phyloP scores from a whole-genome alignment of 148 eudicot genomes.

The Camellia sinensis region DNA sequence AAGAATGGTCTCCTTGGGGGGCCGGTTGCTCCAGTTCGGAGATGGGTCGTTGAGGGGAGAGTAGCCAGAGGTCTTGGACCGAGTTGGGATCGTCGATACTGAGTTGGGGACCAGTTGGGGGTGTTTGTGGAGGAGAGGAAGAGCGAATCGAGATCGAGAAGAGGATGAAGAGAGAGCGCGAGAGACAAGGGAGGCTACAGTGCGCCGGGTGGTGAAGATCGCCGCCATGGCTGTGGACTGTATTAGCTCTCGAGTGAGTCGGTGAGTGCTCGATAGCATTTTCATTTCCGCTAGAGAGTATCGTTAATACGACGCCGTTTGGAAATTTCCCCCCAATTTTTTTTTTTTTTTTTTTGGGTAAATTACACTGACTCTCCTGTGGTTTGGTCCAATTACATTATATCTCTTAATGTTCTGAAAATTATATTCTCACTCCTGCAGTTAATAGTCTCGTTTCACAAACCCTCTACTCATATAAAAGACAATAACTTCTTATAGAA shows the following conservation, averaged over 20 bases:
- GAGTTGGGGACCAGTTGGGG: constrained; percentile 27
- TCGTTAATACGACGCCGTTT: no score
- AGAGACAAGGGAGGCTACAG: constrained; percentile 43
- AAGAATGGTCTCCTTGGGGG: constrained; percentile 78
- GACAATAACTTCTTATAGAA: no score
- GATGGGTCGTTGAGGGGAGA: constrained; percentile 83
- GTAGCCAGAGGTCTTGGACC: constrained; percentile 62
- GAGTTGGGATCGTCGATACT: constrained; percentile 21
- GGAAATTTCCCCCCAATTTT: no score
- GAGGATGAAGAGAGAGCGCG: constrained; percentile 29
- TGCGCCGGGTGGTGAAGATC: constrained; percentile 50
- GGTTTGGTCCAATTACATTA: no score
- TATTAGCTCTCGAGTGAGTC: background rate
- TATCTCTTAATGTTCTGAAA: no score
- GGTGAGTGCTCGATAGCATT: no score
- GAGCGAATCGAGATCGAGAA: constrained; percentile 35
- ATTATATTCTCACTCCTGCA: no score
- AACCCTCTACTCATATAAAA: no score
- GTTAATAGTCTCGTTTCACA: no score
- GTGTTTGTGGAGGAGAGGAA: constrained; percentile 24
- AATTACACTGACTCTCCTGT: no score
- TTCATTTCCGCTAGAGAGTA: no score
- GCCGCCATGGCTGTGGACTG: constrained; percentile 34
- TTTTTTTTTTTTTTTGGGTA: no score
- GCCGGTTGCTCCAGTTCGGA: constrained; percentile 90